Evolutionary conservation across 352 stramenopile genomes (phyloP).

Genomic region (Phytophthora pinifolia): DNA sequence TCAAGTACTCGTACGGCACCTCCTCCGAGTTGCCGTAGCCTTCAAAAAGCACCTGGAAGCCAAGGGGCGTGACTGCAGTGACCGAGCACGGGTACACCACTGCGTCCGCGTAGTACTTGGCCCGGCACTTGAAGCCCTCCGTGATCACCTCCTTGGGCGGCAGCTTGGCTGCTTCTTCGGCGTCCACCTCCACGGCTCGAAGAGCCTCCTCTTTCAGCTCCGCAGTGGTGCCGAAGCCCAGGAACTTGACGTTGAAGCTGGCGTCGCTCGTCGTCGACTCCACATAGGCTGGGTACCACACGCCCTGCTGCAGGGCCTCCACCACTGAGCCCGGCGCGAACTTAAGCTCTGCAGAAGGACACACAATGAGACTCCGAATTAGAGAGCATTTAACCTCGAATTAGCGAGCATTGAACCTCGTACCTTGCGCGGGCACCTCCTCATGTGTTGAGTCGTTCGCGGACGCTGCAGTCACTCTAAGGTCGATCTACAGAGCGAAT

Average conservation of each 20-base stretch:
- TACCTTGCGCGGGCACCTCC: constrained; percentile 16
- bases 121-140: constrained; percentile 63
- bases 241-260: constrained; percentile 71
- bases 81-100: constrained; percentile 78
- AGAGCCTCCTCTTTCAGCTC: constrained; percentile 46
- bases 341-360: constrained; percentile 26
- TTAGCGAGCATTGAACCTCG: not conserved
- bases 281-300: constrained; percentile 73
- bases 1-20: constrained; percentile 89
- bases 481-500: constrained; percentile 31
- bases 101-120: constrained; percentile 82
- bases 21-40: constrained; percentile 91
- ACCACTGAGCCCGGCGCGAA: constrained; percentile 53
- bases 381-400: not conserved
- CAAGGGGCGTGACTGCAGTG: constrained; percentile 60
- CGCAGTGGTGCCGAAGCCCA: constrained; percentile 70
- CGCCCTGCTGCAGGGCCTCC: constrained; percentile 61
- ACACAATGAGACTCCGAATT: constrained; percentile 4
- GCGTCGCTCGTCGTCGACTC: constrained; percentile 53
- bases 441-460: not conserved
- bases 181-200: constrained; percentile 41
- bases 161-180: constrained; percentile 24
- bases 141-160: constrained; percentile 41
- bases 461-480: constrained; percentile 27
- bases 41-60: constrained; percentile 87